Base-by-base conservation (phyloP, 495 filamentous ascomycete genomes). In the Patellaria atrata region DNA sequence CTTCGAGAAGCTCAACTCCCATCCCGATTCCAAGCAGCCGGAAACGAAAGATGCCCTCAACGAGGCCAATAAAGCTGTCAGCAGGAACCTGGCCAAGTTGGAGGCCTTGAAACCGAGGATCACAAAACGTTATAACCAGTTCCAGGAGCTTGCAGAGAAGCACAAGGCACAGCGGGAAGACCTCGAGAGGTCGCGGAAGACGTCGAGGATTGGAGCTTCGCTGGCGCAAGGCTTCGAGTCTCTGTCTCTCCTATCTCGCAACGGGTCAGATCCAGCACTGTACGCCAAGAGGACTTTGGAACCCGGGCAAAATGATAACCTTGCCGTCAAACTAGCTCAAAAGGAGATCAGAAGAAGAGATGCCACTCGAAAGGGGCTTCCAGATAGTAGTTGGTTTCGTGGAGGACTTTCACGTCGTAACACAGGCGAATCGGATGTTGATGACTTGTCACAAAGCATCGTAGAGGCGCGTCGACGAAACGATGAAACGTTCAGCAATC, bases 261-360 rank as follows among this genome's bases (percentile, higher is more conserved):
- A 16, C 5, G 25, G 14, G 4, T 37, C 23, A 13, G 16, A 17
- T 30, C 12, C 10, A 15, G 19, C 10, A 3, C 17, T 22, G 41
- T 23, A 27, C 33, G 22, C 35, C 25, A 42, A 31, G 30, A 13
- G 33, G 14, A 40, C 40, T 4, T 56, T 94, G 14, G 75, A 80
- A 50, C 80, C 78, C 3, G 67, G 61, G 8, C 70, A 81, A 33
- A 65, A 91, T 39, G 66, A 70, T 36, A 75, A 84, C 21, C 64
- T 94, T 23, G 84, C 84, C 6, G 78, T 91, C 4, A 67, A 77
- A 41, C 45, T 92, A 22, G 82, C 82, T 0, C 70, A 75, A 35
- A 73, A 66, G 13, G 82, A 92, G 54, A 71, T 87, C 27, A 63
- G 56, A 30, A 70, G 82, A 30, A 63, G 84, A 41, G 74, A 76